A percentile compares a stretch with the other conserved stretches of the same genome.
Evolutionary conservation across 2,329 filamentous ascomycete species (phyloP).

Genomic region (Thermomyces lanuginosus): DNA sequence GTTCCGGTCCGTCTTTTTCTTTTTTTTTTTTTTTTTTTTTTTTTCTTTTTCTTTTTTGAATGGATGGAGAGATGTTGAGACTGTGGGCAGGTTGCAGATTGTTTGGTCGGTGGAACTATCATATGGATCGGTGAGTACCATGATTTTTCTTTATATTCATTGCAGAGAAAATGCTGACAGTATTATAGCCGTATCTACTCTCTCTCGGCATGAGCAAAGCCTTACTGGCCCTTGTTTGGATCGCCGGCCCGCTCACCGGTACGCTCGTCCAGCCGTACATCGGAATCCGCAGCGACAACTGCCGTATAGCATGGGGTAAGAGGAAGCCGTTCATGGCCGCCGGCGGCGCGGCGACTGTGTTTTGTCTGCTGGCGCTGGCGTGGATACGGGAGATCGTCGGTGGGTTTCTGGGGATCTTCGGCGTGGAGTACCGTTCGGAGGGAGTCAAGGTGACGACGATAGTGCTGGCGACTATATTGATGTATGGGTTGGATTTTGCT

Average conservation of each 20-base stretch:
- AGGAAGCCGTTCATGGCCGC: conserved; percentile 67
- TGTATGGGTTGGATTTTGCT: conserved; percentile 83
- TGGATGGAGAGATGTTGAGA: background rate
- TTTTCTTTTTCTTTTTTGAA: conserved; percentile 4
- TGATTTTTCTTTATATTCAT: background rate
- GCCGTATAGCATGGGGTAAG: conserved; percentile 57
- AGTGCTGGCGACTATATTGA: conserved; percentile 63
- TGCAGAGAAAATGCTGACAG: conserved; percentile 1
- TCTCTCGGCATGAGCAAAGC: conserved; percentile 72
- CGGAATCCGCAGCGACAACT: conserved; percentile 66
- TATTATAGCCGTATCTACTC: conserved; percentile 48
- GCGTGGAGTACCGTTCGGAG: conserved; percentile 47
- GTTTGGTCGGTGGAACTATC: conserved; percentile 93
- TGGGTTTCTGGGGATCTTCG: conserved; percentile 52
- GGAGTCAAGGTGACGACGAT: conserved; percentile 53
- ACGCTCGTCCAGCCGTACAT: conserved; percentile 69
- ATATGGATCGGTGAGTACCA: conserved; percentile 54
- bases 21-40: conserved; percentile 5
- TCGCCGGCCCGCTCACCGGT: conserved; percentile 63
- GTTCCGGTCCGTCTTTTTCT: conserved; percentile 7
- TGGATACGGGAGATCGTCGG: conserved; percentile 60
- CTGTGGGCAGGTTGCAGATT: conserved; percentile 55
- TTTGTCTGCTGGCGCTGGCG: conserved; percentile 52
- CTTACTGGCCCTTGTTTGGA: conserved; percentile 69
- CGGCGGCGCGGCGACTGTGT: conserved; percentile 50